Percentiles rank a stretch among this genome's conserved stretches.
Evolutionary conservation across 1,139 yeast species (phyloP).

Genomic region (Nakaseomyces nivariensis): DNA sequence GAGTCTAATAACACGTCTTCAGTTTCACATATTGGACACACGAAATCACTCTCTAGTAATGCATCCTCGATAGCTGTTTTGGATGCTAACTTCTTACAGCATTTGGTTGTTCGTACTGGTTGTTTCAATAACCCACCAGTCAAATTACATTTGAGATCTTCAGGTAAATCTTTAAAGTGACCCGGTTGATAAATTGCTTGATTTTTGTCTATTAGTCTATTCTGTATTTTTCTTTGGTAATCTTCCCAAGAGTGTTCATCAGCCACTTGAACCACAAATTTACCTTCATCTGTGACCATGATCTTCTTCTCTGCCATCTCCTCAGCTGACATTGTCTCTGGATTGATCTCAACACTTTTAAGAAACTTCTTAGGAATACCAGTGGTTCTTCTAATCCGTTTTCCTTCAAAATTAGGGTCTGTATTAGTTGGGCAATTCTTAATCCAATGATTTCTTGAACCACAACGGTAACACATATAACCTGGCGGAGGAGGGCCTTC

Average conservation of each 20-base stretch:
- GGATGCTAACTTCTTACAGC: slow-evolving; percentile 58
- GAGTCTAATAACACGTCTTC: slow-evolving; percentile 71
- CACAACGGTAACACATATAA: slow-evolving; percentile 92
- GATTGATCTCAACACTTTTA: slow-evolving; percentile 59
- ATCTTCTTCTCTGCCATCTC: slow-evolving; percentile 65
- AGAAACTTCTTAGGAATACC: slow-evolving; percentile 95
- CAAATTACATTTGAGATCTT: slow-evolving; percentile 46
- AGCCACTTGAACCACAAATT: slow-evolving; percentile 89
- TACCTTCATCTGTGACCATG: slow-evolving; percentile 90
- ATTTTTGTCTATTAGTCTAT: slow-evolving; percentile 41
- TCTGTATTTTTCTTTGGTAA: slow-evolving; percentile 61
- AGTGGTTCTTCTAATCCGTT: slow-evolving; percentile 81
- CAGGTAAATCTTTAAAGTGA: slow-evolving; percentile 30
- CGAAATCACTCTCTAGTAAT: slow-evolving; percentile 74
- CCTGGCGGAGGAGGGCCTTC: slow-evolving; percentile 79
- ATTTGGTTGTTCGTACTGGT: slow-evolving; percentile 74
- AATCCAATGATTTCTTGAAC: slow-evolving; percentile 94
- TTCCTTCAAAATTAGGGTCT: slow-evolving; percentile 91
- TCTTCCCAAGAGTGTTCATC: slow-evolving; percentile 88
- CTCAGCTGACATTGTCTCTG: slow-evolving; percentile 45
- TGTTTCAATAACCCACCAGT: slow-evolving; percentile 50
- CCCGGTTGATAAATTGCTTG: slow-evolving; percentile 29
- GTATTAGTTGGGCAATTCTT: slow-evolving; percentile 89
- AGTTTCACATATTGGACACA: slow-evolving; percentile 77
- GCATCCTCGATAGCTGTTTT: slow-evolving; percentile 58